A percentile compares a stretch with the other conserved stretches of the same genome.
phyloP scores from a whole-genome alignment of 345 rosid species.

The Fremontodendron californicum region DNA sequence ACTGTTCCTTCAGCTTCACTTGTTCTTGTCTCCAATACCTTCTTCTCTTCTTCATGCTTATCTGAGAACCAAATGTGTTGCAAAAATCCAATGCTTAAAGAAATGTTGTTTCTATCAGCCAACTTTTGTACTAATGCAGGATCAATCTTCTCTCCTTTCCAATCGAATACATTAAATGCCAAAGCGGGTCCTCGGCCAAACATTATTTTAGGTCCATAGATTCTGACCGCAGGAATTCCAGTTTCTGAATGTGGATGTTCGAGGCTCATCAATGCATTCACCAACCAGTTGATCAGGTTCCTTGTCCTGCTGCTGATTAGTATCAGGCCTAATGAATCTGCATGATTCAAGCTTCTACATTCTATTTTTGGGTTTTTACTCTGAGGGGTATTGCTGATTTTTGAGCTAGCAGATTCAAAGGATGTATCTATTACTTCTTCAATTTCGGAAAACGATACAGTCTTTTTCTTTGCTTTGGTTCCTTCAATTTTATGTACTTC shows the following conservation, averaged over 20 bases:
- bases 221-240: slow-evolving; percentile 39
- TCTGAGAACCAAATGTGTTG: slow-evolving; percentile 35
- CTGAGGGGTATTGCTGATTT: neutral
- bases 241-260: slow-evolving; percentile 52
- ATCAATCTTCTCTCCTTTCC: slow-evolving; percentile 75
- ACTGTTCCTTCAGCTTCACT: neutral
- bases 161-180: slow-evolving; percentile 80
- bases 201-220: slow-evolving; percentile 64
- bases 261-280: slow-evolving; percentile 62
- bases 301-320: slow-evolving; percentile 52
- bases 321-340: slow-evolving; percentile 63
- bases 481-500: slow-evolving; percentile 21
- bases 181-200: slow-evolving; percentile 50
- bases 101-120: slow-evolving; percentile 61
- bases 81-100: slow-evolving; percentile 48
- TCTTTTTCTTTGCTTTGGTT: neutral
- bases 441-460: slow-evolving; percentile 32
- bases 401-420: slow-evolving; percentile 6
- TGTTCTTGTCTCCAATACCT: slow-evolving; percentile 19
- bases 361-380: slow-evolving; percentile 24
- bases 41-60: slow-evolving; percentile 29
- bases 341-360: slow-evolving; percentile 66
- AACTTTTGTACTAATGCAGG: slow-evolving; percentile 71
- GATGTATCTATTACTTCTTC: slow-evolving; percentile 26
- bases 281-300: slow-evolving; percentile 64